Base-by-base conservation (phyloP, 108 stramenopile genomes). In the Nitzschia sp. region DNA sequence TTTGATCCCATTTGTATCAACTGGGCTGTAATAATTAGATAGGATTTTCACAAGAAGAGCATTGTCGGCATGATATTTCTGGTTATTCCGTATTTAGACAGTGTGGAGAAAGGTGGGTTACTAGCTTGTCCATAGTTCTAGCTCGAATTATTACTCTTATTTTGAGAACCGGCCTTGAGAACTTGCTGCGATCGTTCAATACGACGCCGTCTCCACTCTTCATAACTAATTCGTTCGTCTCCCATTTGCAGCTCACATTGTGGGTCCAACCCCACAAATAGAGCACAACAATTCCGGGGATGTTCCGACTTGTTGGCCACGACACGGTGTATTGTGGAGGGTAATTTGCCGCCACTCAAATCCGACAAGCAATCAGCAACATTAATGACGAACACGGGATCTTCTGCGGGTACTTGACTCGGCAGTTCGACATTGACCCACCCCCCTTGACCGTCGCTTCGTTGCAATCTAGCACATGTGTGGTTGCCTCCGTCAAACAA, bases 291-390 rank as follows among this genome's bases (percentile, higher is more conserved):
- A 36, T 84, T 81, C 15, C 87, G 74, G 19, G 84, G 82, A 15
- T 24, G 1, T 15, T 21, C 29, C 46, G 54, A 66, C 9, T 13
- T 6, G 4, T 51, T 17, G 21, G 49, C 49, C 46, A 92, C 64
- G n/a, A 92, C 91, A 24, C 86, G 76, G 78, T 92, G 87, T 15
- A 89, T 47, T 5, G 86, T 85, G 4, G 87, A 92, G 1, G 84
- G 80, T 21, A 90, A 42, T 38, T 36, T 29, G 30, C 76, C 76
- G 6, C 70, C 61, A 34, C 67, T 83, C 45, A 92, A 53, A 21
- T 88, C 91, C 1, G 87, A 85, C 19, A 92, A 68, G 59, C 91
- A 92, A 66, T 92, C 91, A 25, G 86, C 91, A 47, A 89, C 82
- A 66, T 92, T 92, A 19, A 92, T 72, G 5, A 92, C 91, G 68